These are phyloP conservation scores for Capsicum rhomboideum DNA, from an alignment of 257 asterid species.

Conservation along the genomic window DNA sequence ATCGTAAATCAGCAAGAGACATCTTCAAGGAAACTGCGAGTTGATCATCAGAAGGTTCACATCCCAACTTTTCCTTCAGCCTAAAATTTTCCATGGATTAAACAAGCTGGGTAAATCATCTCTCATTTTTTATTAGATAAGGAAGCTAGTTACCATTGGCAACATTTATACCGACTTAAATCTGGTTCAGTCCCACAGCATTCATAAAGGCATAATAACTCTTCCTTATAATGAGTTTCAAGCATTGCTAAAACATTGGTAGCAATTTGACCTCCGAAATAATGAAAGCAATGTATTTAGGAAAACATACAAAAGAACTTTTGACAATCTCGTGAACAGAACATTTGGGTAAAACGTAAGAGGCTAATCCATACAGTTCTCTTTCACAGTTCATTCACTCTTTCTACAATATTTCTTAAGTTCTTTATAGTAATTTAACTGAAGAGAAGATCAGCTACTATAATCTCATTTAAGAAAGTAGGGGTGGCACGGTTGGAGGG, in stretches of 20 bases:
- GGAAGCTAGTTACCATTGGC: not conserved
- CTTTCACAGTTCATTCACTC: not conserved
- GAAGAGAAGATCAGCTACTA: not conserved
- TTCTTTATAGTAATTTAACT: not conserved
- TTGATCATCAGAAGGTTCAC: conserved; percentile 90
- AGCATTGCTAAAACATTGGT: not conserved
- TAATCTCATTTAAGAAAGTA: not conserved
- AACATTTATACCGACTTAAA: not conserved
- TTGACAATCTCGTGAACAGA: not conserved
- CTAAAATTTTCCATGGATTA: conserved; percentile 29
- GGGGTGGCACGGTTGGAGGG: not conserved
- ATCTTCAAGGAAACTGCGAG: conserved; percentile 68
- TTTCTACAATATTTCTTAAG: not conserved
- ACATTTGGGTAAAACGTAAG: not conserved
- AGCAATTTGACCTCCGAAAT: not conserved
- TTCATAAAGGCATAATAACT: not conserved
- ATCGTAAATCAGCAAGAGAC: conserved; percentile 50
- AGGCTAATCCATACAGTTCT: not conserved
- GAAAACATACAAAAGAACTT: not conserved
- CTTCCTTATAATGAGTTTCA: not conserved
- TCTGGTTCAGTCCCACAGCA: not conserved
- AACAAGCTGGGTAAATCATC: not conserved
- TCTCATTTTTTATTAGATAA: not conserved
- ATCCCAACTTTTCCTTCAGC: conserved; percentile 69
- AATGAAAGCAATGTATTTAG: not conserved